These are phyloP conservation scores for Taphrina populina DNA, from an alignment of 1,139 yeast species.

Conservation along the genomic window DNA sequence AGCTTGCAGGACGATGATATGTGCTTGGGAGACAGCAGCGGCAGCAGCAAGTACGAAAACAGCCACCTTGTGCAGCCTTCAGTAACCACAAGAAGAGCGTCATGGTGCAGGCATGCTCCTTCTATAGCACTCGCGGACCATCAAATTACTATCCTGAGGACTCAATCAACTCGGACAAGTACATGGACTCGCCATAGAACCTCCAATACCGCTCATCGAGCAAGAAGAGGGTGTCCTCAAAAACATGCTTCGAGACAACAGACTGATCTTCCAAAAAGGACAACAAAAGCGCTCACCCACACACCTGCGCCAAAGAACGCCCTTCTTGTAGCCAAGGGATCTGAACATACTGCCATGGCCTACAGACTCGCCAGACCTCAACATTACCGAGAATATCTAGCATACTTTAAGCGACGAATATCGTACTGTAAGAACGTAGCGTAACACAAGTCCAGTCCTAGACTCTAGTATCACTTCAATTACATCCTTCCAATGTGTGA, in stretches of 20 bases:
- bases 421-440: too few relatives aligned
- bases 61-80: background rate
- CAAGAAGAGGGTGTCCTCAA: conserved; percentile 3
- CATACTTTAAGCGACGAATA: background rate
- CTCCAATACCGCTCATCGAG: conserved; percentile 2
- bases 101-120: background rate
- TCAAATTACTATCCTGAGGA: conserved; percentile 1
- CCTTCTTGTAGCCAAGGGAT: conserved; percentile 1
- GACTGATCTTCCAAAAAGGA: conserved; percentile 2
- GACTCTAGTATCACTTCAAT: too few relatives aligned
- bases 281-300: conserved; percentile 5
- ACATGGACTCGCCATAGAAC: background rate
- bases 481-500: too few relatives aligned
- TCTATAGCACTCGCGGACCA: conserved; percentile 1
- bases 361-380: conserved; percentile 12
- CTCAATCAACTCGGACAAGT: conserved; percentile 4
- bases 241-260: conserved; percentile 1
- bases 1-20: conserved; percentile 1
- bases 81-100: background rate
- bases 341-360: conserved; percentile 3
- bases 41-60: background rate
- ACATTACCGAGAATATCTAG: conserved; percentile 1
- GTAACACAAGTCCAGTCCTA: too few relatives aligned
- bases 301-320: conserved; percentile 5
- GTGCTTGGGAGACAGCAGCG: conserved; percentile 3